Evolutionary conservation across 495 filamentous ascomycete species (phyloP).

Genomic region (Podospora pseudoanserina): DNA sequence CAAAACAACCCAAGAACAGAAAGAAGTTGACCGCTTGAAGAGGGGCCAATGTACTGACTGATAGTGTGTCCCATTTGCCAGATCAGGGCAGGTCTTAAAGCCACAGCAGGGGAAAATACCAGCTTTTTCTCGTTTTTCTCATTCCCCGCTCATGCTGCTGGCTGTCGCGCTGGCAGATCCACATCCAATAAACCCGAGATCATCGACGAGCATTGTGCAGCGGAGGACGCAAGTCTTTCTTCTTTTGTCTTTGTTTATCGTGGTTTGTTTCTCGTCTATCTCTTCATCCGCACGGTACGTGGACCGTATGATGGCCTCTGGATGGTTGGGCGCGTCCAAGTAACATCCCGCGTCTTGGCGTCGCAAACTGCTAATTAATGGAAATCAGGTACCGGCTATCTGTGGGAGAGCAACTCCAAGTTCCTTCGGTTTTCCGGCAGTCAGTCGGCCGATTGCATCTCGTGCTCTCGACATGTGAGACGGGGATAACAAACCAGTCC

Average conservation of each 20-base stretch:
- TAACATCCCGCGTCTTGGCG: constrained; percentile 7
- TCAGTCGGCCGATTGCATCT: background rate
- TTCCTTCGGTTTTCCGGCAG: background rate
- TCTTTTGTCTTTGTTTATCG: background rate
- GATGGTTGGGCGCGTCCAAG: background rate
- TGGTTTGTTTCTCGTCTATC: background rate
- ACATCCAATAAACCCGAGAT: background rate
- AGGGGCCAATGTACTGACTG: background rate
- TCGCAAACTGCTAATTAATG: background rate
- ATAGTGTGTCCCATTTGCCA: background rate
- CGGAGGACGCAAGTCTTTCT: background rate
- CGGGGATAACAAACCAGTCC: background rate
- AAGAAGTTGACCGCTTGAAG: background rate
- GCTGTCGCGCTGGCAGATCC: background rate
- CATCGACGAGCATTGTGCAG: background rate
- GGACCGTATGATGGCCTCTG: background rate
- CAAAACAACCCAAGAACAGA: background rate
- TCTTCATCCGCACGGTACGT: background rate
- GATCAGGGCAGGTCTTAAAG: background rate
- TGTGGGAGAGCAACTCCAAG: background rate
- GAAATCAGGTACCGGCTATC: background rate
- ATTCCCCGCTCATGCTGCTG: background rate
- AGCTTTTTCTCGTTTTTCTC: too few species aligned
- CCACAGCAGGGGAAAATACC: background rate
- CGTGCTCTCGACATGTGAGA: background rate